A percentile compares a stretch with the other conserved stretches of the same genome.
phyloP scores from a whole-genome alignment of 768 basidiomycete genomes.

The Antrodiella citrinella region DNA sequence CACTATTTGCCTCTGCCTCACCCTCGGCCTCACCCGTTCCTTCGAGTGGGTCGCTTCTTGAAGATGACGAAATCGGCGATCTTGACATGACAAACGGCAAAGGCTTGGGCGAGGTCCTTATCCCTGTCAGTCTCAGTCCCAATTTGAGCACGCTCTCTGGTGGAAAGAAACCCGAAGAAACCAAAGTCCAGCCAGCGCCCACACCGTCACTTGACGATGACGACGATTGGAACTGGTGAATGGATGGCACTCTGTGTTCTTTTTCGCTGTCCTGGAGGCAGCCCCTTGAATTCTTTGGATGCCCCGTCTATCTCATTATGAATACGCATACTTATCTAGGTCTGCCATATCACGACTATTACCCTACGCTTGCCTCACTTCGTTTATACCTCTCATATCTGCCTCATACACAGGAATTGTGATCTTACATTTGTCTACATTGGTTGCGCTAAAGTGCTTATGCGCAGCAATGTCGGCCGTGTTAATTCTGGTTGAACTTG shows the following conservation, averaged over 20 bases:
- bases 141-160: slow-evolving; percentile 15
- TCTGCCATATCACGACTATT: not conserved
- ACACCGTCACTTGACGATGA: slow-evolving; percentile 29
- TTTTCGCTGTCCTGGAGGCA: slow-evolving; percentile 1
- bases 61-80: slow-evolving; percentile 24
- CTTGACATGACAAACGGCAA: slow-evolving; percentile 18
- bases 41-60: slow-evolving; percentile 27
- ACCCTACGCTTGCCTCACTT: not conserved
- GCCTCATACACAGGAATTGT: not conserved
- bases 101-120: slow-evolving; percentile 25
- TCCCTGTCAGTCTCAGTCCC: slow-evolving; percentile 20
- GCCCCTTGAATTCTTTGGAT: not conserved
- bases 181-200: too few relatives aligned
- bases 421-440: too few relatives aligned
- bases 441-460: too few relatives aligned
- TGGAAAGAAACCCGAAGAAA: slow-evolving; percentile 2
- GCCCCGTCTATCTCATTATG: not conserved
- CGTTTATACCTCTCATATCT: not conserved
- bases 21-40: slow-evolving; percentile 14
- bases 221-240: slow-evolving; percentile 57
- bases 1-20: slow-evolving; percentile 10
- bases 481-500: too few relatives aligned
- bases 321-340: not conserved
- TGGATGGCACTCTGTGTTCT: not conserved
- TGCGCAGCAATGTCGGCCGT: too few relatives aligned